A percentile compares a stretch with the other conserved stretches of the same genome.
Evolutionary conservation across 352 stramenopile genomes (phyloP).

Genomic region (Blastocystis hominis): DNA sequence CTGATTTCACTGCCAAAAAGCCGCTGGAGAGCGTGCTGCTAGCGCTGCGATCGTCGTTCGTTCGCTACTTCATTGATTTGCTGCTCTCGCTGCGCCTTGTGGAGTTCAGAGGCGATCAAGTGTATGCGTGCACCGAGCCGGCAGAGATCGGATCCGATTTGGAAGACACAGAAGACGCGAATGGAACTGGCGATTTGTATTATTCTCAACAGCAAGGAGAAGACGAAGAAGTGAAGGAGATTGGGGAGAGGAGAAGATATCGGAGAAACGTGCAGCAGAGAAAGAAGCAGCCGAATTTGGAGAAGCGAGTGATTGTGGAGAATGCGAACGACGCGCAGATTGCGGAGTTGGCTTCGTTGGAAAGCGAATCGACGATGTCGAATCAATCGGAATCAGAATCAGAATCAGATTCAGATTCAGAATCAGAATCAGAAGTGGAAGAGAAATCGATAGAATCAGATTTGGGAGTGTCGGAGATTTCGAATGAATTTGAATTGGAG

Average conservation of each 20-base stretch:
- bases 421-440: neutral
- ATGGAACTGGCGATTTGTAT: neutral
- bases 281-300: neutral
- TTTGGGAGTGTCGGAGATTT: neutral
- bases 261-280: neutral
- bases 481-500: neutral
- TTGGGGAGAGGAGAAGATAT: neutral
- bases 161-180: neutral
- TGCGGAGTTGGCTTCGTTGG: neutral
- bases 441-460: no score
- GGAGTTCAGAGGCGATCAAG: neutral
- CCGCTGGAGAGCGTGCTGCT: neutral
- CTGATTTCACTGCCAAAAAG: neutral
- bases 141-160: neutral
- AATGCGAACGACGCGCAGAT: neutral
- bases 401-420: neutral
- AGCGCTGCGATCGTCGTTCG: neutral
- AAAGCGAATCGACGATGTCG: neutral
- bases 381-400: neutral
- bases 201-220: no score
- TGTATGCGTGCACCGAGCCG: slow-evolving; percentile 8
- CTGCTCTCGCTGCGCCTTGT: neutral
- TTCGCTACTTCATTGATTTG: neutral
- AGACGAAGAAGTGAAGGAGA: neutral
- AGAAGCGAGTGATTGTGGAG: neutral